Conservation (phyloP, 164 flowering plant genomes). For the Annona squamosa region DNA sequence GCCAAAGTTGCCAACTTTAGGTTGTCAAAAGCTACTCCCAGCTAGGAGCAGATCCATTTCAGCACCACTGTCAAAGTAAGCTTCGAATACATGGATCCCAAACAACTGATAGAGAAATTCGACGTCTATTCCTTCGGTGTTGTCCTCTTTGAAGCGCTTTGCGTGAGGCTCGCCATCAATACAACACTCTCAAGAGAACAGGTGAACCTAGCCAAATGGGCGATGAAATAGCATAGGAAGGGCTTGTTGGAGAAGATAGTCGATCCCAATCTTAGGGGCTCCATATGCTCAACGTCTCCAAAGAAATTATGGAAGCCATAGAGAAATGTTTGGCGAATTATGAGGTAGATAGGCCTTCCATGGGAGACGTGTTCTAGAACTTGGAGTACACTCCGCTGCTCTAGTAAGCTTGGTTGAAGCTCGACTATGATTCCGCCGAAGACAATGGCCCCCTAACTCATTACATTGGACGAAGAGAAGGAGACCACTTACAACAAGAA, state of each 20-base stretch:
- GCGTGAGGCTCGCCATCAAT: conserved; percentile 78
- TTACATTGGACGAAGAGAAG: no score
- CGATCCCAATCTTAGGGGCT: conserved; percentile 59
- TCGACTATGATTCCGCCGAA: no score
- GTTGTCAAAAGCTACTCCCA: conserved; percentile 80
- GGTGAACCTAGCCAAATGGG: conserved; percentile 95
- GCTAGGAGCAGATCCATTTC: conserved; percentile 86
- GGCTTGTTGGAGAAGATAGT: conserved; percentile 83
- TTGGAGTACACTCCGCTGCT: conserved; percentile 89
- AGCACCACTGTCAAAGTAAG: conserved; percentile 94
- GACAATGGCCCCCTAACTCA: no score
- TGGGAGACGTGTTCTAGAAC: conserved; percentile 96
- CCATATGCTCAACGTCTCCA: conserved; percentile 69
- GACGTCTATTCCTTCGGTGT: conserved; percentile 95
- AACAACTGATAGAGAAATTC: conserved; percentile 83
- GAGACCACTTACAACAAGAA: no score
- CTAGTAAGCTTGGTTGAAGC: conserved; percentile 40
- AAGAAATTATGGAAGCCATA: conserved; percentile 89
- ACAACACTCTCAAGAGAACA: conserved; percentile 91
- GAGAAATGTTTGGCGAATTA: conserved; percentile 85
- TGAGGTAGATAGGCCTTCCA: conserved; percentile 87
- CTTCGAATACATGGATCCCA: conserved; percentile 90
- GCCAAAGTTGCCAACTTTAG: conserved; percentile 96
- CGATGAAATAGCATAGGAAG: conserved; percentile 89
- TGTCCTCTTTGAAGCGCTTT: conserved; percentile 83